Evolutionary conservation across 2,329 filamentous ascomycete genomes (phyloP).

Genomic region (Gaeumannomyces sp.): DNA sequence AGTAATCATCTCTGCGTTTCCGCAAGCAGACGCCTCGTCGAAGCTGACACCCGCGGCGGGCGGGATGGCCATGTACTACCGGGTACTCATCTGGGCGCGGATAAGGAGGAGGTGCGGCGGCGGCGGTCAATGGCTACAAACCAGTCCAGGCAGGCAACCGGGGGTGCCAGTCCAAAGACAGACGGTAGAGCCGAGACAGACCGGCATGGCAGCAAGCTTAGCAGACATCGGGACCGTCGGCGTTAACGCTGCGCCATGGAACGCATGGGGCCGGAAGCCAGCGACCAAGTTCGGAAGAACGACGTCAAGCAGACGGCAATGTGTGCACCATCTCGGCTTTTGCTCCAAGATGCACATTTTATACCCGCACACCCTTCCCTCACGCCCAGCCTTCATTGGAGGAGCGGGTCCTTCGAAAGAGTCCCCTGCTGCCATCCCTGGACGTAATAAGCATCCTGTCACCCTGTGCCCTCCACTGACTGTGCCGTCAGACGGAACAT

Average conservation of each 20-base stretch:
- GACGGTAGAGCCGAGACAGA: not conserved
- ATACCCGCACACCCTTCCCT: not conserved
- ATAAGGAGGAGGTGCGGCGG: too few species aligned
- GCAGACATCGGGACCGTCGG: not conserved
- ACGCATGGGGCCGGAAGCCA: not conserved
- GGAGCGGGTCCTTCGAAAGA: not conserved
- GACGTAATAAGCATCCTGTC: not conserved
- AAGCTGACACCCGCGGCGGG: too few species aligned
- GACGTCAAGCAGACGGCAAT: not conserved
- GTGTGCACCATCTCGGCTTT: not conserved
- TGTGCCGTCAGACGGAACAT: not conserved
- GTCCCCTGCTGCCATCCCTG: not conserved
- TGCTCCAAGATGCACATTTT: not conserved
- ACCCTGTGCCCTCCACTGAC: too few species aligned
- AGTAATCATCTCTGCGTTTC: too few species aligned
- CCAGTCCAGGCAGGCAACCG: too few species aligned
- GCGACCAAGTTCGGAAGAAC: not conserved
- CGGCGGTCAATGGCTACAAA: too few species aligned
- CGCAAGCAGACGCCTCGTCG: too few species aligned
- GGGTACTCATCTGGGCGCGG: too few species aligned
- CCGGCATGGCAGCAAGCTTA: not conserved
- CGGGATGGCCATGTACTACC: too few species aligned
- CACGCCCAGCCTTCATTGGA: not conserved
- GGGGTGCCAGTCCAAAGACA: too few species aligned
- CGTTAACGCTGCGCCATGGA: not conserved